Evolutionary conservation across 192 early-diverging fungal species (phyloP), one percentile per base, ranked within the genome.

Genomic region (Spizellomyces sp.): DNA sequence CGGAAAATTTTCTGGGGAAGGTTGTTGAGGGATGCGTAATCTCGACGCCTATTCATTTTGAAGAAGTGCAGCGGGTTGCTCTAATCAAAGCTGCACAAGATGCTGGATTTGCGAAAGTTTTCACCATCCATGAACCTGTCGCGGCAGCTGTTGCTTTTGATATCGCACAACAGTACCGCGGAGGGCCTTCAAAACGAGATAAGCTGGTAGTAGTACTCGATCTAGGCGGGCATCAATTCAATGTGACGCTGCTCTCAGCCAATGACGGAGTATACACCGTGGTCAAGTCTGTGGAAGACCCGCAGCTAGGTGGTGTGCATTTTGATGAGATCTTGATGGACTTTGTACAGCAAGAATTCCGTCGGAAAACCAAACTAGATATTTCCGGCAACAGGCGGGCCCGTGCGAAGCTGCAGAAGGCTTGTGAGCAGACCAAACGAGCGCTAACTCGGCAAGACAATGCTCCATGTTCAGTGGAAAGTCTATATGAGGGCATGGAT

Each of bases 391-490:
- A 94, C 79, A 82, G 85, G 69, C 86, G 90, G 66, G 87, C 96
- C 41, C 68, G 91, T 47, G 82, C 89, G 62, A 98, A 98, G 87
- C 86, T 97, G 62, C 79, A 82, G 41, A 82, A 83, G 75, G 91
- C 94, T 41, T 92, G 90, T 50, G 96, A 98, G 83, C 81, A 88
- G 63, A 98, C 96, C 70, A 97, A 97, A 88, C 89, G 92, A 69
- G 91, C 91, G 71, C 84, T 98, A 55, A 88, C 94, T 50, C 86
- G 88, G 45, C 84, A 88, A 44, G 86, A 87, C 75, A 84, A 85
- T 56, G 94, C 95, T 43, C 92, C 95, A 54, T 98, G 96, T 82
- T 90, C 90, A 6, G 93, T 98, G 48, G 96, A 98, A 79, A 92
- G 91, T 45, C 82, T 98, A 62, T 90, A 88, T 61, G 94, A 96